Conservation (phyloP, 495 filamentous ascomycete genomes). For the Trypethelium eluteriae region DNA sequence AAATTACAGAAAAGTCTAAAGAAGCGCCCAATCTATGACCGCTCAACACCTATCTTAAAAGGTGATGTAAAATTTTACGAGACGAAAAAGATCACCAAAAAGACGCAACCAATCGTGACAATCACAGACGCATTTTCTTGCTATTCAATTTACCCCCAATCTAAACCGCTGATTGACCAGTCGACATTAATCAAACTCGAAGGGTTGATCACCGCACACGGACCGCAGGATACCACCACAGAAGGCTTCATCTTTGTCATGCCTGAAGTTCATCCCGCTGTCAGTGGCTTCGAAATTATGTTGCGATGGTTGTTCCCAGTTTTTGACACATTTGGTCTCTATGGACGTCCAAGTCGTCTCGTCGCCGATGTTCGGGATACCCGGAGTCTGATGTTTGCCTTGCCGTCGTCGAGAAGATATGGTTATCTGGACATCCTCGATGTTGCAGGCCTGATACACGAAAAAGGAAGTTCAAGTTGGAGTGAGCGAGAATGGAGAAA, state of each 20-base stretch:
- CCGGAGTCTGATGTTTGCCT: conserved; percentile 94
- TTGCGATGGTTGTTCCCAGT: conserved; percentile 90
- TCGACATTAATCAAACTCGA: conserved; percentile 94
- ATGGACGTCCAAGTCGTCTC: conserved; percentile 80
- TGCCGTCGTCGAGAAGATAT: conserved; percentile 80
- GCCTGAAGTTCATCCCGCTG: conserved; percentile 86
- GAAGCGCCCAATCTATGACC: conserved; percentile 78
- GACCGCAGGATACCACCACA: conserved; percentile 57
- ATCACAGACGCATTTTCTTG: conserved; percentile 85
- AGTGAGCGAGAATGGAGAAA: conserved; percentile 83
- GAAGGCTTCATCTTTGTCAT: conserved; percentile 97
- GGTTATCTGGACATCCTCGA: conserved; percentile 87
- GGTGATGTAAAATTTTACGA: conserved; percentile 94
- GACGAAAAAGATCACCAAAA: conserved; percentile 82
- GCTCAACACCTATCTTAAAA: conserved; percentile 55
- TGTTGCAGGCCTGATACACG: conserved; percentile 68
- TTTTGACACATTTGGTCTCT: conserved; percentile 87
- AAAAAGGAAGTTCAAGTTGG: conserved; percentile 70
- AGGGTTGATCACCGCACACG: conserved; percentile 79
- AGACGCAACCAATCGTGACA: conserved; percentile 78
- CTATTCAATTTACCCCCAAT: conserved; percentile 92
- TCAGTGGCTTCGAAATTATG: conserved; percentile 93
- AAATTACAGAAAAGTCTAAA: conserved; percentile 77
- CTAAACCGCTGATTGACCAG: conserved; percentile 84
- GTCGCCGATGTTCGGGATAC: conserved; percentile 79